These are phyloP conservation scores for Metarhizium brunneum DNA, from an alignment of 2,329 filamentous ascomycete genomes.

Conservation along the genomic window DNA sequence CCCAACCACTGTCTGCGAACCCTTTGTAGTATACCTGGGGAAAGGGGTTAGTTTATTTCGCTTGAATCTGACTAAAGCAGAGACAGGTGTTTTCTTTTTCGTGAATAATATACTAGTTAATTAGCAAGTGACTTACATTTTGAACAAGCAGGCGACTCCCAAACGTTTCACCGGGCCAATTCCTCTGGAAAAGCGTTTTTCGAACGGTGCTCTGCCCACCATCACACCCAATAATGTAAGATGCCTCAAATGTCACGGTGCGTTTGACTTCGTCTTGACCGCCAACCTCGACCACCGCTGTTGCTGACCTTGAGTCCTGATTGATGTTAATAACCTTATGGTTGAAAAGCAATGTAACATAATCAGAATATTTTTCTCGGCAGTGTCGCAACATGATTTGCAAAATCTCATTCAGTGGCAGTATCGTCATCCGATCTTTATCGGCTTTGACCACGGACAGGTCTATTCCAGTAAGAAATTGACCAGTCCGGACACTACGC, in stretches of 20 bases:
- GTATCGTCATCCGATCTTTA: constrained; percentile 25
- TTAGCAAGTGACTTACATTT: constrained; percentile 26
- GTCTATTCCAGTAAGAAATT: constrained; percentile 15
- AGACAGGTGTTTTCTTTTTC: neutral
- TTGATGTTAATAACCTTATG: constrained; percentile 28
- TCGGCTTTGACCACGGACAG: constrained; percentile 11
- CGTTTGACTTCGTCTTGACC: constrained; percentile 11
- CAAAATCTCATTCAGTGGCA: constrained; percentile 33
- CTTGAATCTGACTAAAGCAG: too few species aligned
- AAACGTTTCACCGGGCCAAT: constrained; percentile 39
- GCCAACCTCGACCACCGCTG: constrained; percentile 19
- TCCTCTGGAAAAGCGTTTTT: constrained; percentile 26
- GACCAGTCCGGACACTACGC: constrained; percentile 13
- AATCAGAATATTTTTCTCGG: constrained; percentile 15
- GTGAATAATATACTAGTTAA: neutral
- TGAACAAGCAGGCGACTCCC: constrained; percentile 41
- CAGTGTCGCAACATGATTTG: constrained; percentile 30
- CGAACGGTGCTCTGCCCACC: constrained; percentile 32
- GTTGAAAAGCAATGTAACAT: constrained; percentile 26
- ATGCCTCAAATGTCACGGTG: constrained; percentile 16
- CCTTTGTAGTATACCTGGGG: constrained; percentile 31
- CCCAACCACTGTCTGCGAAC: constrained; percentile 32
- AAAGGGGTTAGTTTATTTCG: too few species aligned
- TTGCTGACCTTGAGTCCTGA: constrained; percentile 22
- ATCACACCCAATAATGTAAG: constrained; percentile 38